Base-by-base conservation (phyloP, 148 eudicot genomes). In the Mesembryanthemum crystallinum region DNA sequence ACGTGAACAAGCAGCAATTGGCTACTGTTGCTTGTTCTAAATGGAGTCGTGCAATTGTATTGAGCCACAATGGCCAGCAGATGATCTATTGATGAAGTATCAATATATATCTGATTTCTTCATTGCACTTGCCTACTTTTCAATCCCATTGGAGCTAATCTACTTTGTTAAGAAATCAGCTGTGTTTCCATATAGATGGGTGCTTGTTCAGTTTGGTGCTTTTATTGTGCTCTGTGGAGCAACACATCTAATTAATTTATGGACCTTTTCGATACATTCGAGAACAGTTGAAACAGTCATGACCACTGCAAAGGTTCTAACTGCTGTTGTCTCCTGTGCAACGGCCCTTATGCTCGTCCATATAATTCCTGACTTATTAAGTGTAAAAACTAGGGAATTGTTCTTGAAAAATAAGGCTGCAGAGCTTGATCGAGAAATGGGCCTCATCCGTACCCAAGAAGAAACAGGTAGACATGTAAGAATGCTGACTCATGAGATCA, bases 201-300 rank as follows among this genome's bases (percentile, higher is more conserved):
- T 94, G 70, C 88, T 94, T 64, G 96, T 94, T 62, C 98, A 94
- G 86, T 94, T 94, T 67, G 98, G 98, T 73, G 97, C 98, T 47
- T 94, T 94, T 71, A 94, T 94, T 29, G 98, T 94, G 77, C 89
- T 94, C 11, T 94, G 98, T 84, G 98, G 98, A 64, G 93, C 93
- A 8, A 94, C 98, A 13, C 98, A 94, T 87, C 85, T 94, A 7
- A 92, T 94, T 24, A 94, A 80, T 71, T 74, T 94, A 61, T 94
- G 98, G 98, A 94, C 94, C 6, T 94, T 92, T 71, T 76, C 73
- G 24, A 77, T 82, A 62, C 97, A 94, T 79, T 69, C 97, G 9
- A 88, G 82, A 82, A 94, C 89, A 33, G 96, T 94, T 71, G 96
- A 88, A 71, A 67, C 80, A 57, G 96, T 94, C 52, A 92, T 92